Conservation (phyloP, 768 basidiomycete genomes). For the Lactifluus subvellereus region DNA sequence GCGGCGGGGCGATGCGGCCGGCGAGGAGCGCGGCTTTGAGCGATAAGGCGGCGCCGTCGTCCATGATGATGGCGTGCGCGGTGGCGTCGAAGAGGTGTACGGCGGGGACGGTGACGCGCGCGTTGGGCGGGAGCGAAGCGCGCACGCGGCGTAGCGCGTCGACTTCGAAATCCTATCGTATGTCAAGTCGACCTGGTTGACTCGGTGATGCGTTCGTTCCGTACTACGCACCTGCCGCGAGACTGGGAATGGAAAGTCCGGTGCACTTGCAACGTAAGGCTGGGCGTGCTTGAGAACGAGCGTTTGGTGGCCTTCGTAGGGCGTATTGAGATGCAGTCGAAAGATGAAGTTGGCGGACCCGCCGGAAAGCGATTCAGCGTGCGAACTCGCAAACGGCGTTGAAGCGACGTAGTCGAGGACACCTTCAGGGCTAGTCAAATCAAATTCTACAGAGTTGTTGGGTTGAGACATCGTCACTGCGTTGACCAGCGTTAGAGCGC, state of each 20-base stretch:
- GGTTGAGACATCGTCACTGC: background rate
- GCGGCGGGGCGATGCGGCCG: constrained; percentile 26
- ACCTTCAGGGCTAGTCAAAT: constrained; percentile 31
- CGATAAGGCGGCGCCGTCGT: constrained; percentile 43
- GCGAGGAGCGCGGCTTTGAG: constrained; percentile 40
- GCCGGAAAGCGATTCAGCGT: constrained; percentile 41
- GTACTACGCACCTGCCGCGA: constrained; percentile 46
- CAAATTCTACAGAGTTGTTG: constrained; percentile 6
- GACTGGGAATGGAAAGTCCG: constrained; percentile 33
- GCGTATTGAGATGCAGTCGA: constrained; percentile 41
- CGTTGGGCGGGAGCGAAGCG: constrained; percentile 33
- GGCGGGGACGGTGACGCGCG: constrained; percentile 43
- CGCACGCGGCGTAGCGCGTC: constrained; percentile 45
- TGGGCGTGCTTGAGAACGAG: constrained; percentile 56
- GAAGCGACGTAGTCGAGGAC: constrained; percentile 40
- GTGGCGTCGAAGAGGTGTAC: constrained; percentile 47
- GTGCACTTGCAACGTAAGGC: constrained; percentile 27
- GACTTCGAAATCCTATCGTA: constrained; percentile 37
- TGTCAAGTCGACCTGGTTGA: background rate
- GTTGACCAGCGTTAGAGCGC: background rate
- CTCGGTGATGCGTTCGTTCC: too few relatives aligned
- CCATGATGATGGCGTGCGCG: constrained; percentile 52
- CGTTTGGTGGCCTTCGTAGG: constrained; percentile 40
- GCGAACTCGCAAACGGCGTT: constrained; percentile 44
- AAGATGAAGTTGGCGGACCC: constrained; percentile 54